Conservation (phyloP, 768 basidiomycete genomes). For the Pleurotus giganteus region DNA sequence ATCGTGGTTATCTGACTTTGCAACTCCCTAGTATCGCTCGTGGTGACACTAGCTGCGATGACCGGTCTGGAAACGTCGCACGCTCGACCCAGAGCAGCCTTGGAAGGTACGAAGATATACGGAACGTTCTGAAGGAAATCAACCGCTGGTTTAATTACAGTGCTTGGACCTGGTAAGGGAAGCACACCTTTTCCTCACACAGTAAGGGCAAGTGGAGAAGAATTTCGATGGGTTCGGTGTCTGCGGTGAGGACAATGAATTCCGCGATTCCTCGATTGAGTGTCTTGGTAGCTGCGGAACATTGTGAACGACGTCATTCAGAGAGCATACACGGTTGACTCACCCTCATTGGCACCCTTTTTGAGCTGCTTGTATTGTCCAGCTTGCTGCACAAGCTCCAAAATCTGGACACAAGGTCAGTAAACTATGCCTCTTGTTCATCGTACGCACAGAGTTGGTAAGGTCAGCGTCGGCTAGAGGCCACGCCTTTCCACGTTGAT, state of each 20-base stretch:
- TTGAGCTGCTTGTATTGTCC: slow-evolving; percentile 97
- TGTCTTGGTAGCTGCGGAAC: slow-evolving; percentile 83
- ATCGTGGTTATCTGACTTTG: slow-evolving; percentile 84
- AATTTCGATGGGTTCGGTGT: slow-evolving; percentile 98
- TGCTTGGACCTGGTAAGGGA: not conserved
- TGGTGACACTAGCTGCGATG: slow-evolving; percentile 95
- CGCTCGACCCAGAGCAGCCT: slow-evolving; percentile 93
- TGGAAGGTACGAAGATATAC: slow-evolving; percentile 93
- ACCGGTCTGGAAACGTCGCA: slow-evolving; percentile 95
- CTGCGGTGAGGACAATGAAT: slow-evolving; percentile 94
- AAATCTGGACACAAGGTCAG: slow-evolving; percentile 54
- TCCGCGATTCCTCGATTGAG: slow-evolving; percentile 97
- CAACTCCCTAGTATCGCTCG: slow-evolving; percentile 90
- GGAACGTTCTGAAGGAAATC: slow-evolving; percentile 72
- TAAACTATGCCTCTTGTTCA: slow-evolving; percentile 1
- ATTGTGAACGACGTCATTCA: not conserved
- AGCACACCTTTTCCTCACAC: slow-evolving; percentile 91
- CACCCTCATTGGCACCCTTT: slow-evolving; percentile 98
- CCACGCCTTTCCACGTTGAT: slow-evolving; percentile 79
- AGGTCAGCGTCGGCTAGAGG: slow-evolving; percentile 82
- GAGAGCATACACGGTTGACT: slow-evolving; percentile 14
- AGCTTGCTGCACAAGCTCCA: slow-evolving; percentile 94
- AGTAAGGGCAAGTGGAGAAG: slow-evolving; percentile 94
- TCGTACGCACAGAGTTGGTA: slow-evolving; percentile 76
- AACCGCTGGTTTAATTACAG: not conserved